phyloP scores from a whole-genome alignment of 805 yeast genomes.

The Tetrapisispora phaffii region DNA sequence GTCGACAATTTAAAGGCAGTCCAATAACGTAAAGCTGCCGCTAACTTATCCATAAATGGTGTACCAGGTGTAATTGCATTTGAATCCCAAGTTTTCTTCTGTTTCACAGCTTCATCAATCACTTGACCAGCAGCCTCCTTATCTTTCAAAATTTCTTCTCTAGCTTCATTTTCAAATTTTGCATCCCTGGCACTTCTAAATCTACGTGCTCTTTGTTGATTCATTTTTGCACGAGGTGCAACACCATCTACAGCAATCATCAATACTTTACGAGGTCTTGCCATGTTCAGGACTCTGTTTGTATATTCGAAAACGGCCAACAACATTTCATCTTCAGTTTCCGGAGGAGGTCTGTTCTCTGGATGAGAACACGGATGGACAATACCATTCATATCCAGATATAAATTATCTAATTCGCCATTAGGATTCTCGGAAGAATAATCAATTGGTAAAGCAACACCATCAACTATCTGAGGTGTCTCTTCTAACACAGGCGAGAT shows the following conservation, averaged over 20 bases:
- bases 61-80: conserved; percentile 98
- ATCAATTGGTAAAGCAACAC: conserved; percentile 51
- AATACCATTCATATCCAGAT: conserved; percentile 97
- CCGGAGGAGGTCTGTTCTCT: conserved; percentile 91
- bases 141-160: conserved; percentile 36
- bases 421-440: conserved; percentile 79
- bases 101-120: conserved; percentile 66
- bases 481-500: conserved; percentile 84
- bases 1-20: conserved; percentile 75
- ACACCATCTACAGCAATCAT: conserved; percentile 98
- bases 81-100: conserved; percentile 82
- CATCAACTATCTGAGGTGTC: conserved; percentile 47
- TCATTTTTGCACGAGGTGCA: conserved; percentile 97
- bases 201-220: conserved; percentile 90
- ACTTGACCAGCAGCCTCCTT: conserved; percentile 41
- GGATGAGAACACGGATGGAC: conserved; percentile 99
- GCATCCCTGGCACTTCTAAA: conserved; percentile 90
- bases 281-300: conserved; percentile 84
- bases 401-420: conserved; percentile 89
- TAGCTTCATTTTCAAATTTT: conserved; percentile 61
- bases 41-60: conserved; percentile 89
- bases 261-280: conserved; percentile 84
- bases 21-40: conserved; percentile 80
- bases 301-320: conserved; percentile 88
- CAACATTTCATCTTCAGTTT: conserved; percentile 94